Percentiles rank a stretch among this genome's conserved stretches.
phyloP scores from a whole-genome alignment of 441 rosid genomes.

The Aleurites moluccanus region DNA sequence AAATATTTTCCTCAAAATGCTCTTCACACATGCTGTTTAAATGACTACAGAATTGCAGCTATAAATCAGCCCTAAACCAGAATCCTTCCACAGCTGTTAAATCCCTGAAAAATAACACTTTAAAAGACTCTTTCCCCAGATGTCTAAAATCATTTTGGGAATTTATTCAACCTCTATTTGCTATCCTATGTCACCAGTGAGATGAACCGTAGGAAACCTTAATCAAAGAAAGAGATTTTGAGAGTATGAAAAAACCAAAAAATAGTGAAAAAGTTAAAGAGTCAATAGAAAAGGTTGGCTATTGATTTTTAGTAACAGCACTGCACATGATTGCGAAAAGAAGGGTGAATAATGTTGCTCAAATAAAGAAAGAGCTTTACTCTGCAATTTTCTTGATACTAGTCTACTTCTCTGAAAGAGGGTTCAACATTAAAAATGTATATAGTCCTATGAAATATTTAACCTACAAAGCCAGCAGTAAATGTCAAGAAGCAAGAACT shows the following conservation, averaged over 20 bases:
- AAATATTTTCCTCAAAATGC: not conserved
- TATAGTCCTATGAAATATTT: constrained; percentile 60
- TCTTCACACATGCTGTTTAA: not conserved
- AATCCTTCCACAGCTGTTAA: not conserved
- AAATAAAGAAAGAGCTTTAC: constrained; percentile 40
- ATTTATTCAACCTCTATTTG: not conserved
- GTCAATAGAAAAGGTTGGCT: not conserved
- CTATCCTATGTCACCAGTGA: not conserved
- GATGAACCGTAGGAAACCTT: not conserved
- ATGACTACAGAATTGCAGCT: not conserved
- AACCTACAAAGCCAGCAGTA: constrained; percentile 42
- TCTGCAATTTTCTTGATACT: constrained; percentile 48
- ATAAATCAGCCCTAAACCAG: not conserved
- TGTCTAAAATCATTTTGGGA: not conserved
- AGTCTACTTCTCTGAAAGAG: constrained; percentile 51
- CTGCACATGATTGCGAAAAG: not conserved
- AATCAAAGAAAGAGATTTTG: not conserved
- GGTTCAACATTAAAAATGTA: constrained; percentile 73
- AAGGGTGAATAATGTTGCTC: not conserved
- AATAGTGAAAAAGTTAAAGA: not conserved
- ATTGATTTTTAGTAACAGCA: not conserved
- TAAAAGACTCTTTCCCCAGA: not conserved
- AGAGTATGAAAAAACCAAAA: constrained; percentile 6
- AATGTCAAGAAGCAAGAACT: constrained; percentile 14
- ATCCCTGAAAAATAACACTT: not conserved